Conservation (phyloP, 2,329 filamentous ascomycete species). For the Apiospora arundinis region DNA sequence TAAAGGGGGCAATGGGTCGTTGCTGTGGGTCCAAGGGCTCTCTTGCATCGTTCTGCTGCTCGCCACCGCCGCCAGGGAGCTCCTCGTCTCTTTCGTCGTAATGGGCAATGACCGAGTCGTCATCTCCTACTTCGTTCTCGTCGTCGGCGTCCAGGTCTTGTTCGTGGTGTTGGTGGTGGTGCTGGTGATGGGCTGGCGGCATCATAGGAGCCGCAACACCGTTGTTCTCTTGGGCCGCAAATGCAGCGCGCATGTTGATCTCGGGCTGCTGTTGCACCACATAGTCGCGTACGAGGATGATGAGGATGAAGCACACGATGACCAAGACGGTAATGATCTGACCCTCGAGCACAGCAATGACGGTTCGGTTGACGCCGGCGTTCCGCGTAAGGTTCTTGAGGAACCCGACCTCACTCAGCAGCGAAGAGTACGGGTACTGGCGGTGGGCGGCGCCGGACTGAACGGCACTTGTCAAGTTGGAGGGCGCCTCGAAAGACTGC, state of each 20-base stretch:
- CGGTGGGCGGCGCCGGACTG: constrained; percentile 29
- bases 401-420: constrained; percentile 64
- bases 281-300: constrained; percentile 96
- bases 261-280: constrained; percentile 97
- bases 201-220: constrained; percentile 17
- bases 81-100: constrained; percentile 28
- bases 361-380: constrained; percentile 73
- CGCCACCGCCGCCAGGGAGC: not conserved
- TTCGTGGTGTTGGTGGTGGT: constrained; percentile 30
- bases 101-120: constrained; percentile 21
- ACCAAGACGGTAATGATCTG: constrained; percentile 92
- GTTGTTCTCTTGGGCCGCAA: constrained; percentile 56
- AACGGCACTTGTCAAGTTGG: constrained; percentile 34
- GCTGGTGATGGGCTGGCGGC: constrained; percentile 28
- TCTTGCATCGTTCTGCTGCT: constrained; percentile 18
- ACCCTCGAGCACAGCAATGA: constrained; percentile 87
- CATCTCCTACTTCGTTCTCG: constrained; percentile 18
- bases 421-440: constrained; percentile 40
- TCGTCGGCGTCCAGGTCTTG: constrained; percentile 6
- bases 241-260: constrained; percentile 78
- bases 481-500: not conserved
- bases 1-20: constrained; percentile 36
- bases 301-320: constrained; percentile 92
- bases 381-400: constrained; percentile 71
- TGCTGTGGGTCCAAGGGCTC: not conserved